A percentile compares a stretch with the other conserved stretches of the same genome.
phyloP scores from a whole-genome alignment of 1,284 basidiomycete genomes.

The Sporisorium reilianum region DNA sequence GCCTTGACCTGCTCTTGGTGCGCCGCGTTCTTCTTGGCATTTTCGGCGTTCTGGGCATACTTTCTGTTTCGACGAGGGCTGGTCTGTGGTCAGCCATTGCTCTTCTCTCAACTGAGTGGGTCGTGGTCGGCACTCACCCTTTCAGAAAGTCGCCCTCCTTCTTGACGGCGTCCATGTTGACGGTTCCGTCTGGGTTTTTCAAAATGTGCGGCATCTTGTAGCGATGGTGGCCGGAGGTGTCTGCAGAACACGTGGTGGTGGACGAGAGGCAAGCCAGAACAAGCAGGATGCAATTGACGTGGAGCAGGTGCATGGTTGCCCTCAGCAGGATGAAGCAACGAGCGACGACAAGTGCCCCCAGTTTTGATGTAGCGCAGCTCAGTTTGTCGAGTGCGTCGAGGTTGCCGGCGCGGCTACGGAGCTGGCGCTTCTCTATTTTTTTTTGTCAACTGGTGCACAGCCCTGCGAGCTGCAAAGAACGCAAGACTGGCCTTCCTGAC shows the following conservation, averaged over 20 bases:
- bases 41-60: conserved; percentile 51
- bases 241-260: conserved; percentile 13
- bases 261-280: conserved; percentile 8
- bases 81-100: not conserved
- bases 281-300: not conserved
- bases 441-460: no score
- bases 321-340: not conserved
- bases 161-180: conserved; percentile 51
- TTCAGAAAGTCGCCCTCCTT: conserved; percentile 43
- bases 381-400: no score
- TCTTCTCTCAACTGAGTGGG: no score
- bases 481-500: no score
- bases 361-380: no score
- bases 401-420: no score
- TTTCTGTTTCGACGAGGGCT: conserved; percentile 20
- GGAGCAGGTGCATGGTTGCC: not conserved
- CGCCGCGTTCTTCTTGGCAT: conserved; percentile 41
- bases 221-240: not conserved
- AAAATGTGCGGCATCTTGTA: conserved; percentile 39
- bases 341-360: no score
- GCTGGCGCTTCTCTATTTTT: no score
- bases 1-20: conserved; percentile 18
- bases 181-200: conserved; percentile 52
- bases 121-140: no score
- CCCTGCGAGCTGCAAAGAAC: no score